Evolutionary conservation across 108 stramenopile species (phyloP).

Genomic region (Chaetoceros tenuissimus): DNA sequence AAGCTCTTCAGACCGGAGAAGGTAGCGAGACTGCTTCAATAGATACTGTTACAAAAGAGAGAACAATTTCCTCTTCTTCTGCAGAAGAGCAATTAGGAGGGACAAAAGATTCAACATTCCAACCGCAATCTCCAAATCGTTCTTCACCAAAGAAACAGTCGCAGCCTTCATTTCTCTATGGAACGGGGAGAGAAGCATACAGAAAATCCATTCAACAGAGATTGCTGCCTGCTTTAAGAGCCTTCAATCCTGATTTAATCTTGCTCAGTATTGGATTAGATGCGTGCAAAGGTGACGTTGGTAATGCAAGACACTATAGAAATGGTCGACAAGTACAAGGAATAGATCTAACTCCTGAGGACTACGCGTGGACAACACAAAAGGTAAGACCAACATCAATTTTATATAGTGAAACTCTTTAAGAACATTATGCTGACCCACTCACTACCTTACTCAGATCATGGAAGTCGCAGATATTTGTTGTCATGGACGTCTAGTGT

Average conservation of each 20-base stretch:
- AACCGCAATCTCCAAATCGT: constrained; percentile 11
- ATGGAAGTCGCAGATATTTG: constrained; percentile 84
- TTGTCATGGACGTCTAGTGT: constrained; percentile 85
- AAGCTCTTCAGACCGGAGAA: constrained; percentile 16
- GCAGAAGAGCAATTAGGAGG: constrained; percentile 2
- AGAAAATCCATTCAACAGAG: constrained; percentile 69
- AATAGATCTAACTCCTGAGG: constrained; percentile 76
- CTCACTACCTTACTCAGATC: constrained; percentile 18
- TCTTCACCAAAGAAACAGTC: constrained; percentile 26
- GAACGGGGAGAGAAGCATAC: constrained; percentile 56
- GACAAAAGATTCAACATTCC: constrained; percentile 10
- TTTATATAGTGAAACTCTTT: background rate
- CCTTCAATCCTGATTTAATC: constrained; percentile 94
- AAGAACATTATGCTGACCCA: background rate
- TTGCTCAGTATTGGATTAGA: constrained; percentile 97
- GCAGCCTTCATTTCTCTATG: constrained; percentile 29
- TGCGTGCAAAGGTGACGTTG: constrained; percentile 83
- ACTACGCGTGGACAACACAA: constrained; percentile 81
- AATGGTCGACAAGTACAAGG: constrained; percentile 63
- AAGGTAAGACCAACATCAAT: constrained; percentile 30
- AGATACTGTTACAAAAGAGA: background rate
- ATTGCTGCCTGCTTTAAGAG: constrained; percentile 78
- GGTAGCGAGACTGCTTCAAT: constrained; percentile 6
- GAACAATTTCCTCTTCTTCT: background rate
- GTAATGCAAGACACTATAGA: constrained; percentile 73